A percentile compares a stretch with the other conserved stretches of the same genome.
Evolutionary conservation across 306 rosid genomes (phyloP).

Genomic region (Crataegus laevigata): DNA sequence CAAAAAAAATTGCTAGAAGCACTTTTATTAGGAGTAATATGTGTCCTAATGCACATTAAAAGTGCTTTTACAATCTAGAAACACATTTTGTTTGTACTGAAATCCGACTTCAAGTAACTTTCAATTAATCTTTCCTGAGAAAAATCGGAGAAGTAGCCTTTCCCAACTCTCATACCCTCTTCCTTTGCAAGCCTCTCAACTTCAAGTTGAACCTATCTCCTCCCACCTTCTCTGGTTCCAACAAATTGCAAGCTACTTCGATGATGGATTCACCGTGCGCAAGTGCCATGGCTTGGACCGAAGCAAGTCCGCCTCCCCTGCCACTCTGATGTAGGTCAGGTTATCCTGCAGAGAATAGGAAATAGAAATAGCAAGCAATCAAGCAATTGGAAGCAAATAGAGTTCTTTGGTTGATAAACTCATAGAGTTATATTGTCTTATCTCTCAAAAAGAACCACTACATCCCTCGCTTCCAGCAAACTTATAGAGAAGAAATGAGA

Average conservation of each 20-base stretch:
- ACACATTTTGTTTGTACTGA: neutral
- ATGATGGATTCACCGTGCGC: slow-evolving; percentile 27
- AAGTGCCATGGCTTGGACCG: slow-evolving; percentile 91
- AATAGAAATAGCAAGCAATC: no score
- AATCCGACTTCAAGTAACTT: slow-evolving; percentile 33
- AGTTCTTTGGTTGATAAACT: no score
- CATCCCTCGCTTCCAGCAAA: no score
- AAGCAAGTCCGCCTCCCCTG: slow-evolving; percentile 52
- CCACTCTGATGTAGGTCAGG: neutral
- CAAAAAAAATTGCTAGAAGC: neutral
- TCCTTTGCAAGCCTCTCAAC: slow-evolving; percentile 58
- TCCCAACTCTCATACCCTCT: slow-evolving; percentile 54
- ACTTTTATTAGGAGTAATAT: neutral
- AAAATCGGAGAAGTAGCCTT: slow-evolving; percentile 76
- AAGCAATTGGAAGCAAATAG: no score
- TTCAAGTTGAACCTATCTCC: slow-evolving; percentile 44
- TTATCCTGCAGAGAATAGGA: no score
- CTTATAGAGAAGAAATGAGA: no score
- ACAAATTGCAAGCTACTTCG: slow-evolving; percentile 56
- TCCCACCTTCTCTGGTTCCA: slow-evolving; percentile 55
- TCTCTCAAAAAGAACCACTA: no score
- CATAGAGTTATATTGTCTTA: no score
- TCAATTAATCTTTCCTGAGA: slow-evolving; percentile 56
- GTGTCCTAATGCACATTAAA: neutral
- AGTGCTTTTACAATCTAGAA: no score